Evolutionary conservation across 495 filamentous ascomycete genomes (phyloP), one percentile per base, ranked within the genome.

Genomic region (Neohortaea acidophila): DNA sequence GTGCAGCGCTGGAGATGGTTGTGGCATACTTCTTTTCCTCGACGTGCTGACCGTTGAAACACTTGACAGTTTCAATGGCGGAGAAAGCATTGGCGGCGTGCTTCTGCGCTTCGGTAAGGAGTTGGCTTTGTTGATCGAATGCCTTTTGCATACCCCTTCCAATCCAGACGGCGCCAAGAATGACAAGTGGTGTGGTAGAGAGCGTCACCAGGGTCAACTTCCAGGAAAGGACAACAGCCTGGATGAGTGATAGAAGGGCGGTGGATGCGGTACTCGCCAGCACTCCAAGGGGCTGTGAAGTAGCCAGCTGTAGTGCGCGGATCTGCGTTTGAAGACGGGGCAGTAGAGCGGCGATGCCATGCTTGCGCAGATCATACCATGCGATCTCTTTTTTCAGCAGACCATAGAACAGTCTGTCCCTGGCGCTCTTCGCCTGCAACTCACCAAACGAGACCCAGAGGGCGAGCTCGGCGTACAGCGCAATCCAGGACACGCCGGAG

Each of bases 41-140:
- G 13, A 74, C 63, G 12, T 69, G 64, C 47, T 84, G 69, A 1
- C 75, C 83, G 52, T 93, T 92, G 60, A 80, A 81, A 23, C 69
- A 78, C 55, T 94, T 96, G 48, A 96, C 84, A 0, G 81, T 73
- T 41, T 91, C 84, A 31, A 97, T 87, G 3, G 70, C 70, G 0
- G 66, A 61, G 10, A 85, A 69, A 0, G 84, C 72, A 18, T 68
- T 77, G 21, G 70, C 77, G 10, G 73, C 72, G 22, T 72, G 61
- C 54, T 85, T 86, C 0, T 84, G 76, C 0, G 86, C 84, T 38
- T 65, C 52, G 3, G 68, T 66, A 0, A 94, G 70, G 44, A 81
- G 70, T 0, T 52, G 51, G 45, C 78, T 73, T 52, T 97, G 87
- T 10, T 51, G 61, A 41, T 72, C 67, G 23, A 92, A 78, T 21